Evolutionary conservation across 192 early-diverging fungal species (phyloP).

Genomic region (Umbelopsis sp.): DNA sequence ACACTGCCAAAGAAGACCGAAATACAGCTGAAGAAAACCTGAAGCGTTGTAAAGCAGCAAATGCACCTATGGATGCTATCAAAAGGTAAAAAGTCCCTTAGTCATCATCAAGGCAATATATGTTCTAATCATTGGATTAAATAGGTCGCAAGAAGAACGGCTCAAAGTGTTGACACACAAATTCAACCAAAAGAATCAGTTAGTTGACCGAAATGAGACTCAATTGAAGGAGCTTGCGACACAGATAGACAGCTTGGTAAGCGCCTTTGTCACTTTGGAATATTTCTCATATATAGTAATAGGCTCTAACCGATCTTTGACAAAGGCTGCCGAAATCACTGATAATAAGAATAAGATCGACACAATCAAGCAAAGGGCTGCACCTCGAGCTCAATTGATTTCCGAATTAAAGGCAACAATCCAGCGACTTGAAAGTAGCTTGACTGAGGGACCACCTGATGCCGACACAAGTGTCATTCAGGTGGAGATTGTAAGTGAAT

Average conservation of each 20-base stretch:
- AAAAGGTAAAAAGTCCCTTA: not conserved
- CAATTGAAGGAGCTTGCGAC: constrained; percentile 23
- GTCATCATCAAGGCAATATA: not conserved
- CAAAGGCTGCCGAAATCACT: constrained; percentile 41
- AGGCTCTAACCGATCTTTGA: not conserved
- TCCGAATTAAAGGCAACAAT: constrained; percentile 39
- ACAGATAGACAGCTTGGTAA: constrained; percentile 44
- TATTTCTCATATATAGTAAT: not conserved
- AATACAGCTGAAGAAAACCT: not conserved
- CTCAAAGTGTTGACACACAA: not conserved
- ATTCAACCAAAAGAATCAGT: constrained; percentile 2
- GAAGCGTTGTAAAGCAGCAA: constrained; percentile 40
- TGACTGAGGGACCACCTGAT: constrained; percentile 28
- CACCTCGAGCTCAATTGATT: constrained; percentile 36
- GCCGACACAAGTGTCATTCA: constrained; percentile 33
- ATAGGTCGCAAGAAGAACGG: not conserved
- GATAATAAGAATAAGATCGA: constrained; percentile 37
- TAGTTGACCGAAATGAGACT: constrained; percentile 4
- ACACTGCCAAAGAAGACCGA: constrained; percentile 32
- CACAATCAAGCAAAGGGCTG: constrained; percentile 36
- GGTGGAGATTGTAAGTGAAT: constrained; percentile 36
- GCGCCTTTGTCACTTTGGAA: not conserved
- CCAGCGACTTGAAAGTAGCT: constrained; percentile 26
- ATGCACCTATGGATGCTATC: constrained; percentile 35
- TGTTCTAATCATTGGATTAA: not conserved